Conservation (phyloP, 1,139 yeast species). For the Protomyces inundatus region DNA sequence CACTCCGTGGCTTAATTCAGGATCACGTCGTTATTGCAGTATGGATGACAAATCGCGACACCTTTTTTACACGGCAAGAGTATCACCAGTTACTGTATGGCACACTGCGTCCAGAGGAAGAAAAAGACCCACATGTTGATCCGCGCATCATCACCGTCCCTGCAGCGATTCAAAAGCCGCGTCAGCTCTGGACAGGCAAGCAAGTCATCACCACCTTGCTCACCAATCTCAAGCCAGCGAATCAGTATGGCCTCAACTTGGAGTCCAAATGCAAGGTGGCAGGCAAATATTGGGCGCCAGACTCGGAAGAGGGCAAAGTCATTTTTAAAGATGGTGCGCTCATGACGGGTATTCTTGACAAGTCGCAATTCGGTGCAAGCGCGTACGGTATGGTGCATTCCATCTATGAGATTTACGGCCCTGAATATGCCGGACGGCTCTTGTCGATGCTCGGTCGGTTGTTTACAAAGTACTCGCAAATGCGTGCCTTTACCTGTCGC, state of each 20-base stretch:
- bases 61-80: slow-evolving; percentile 82
- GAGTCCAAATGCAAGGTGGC: slow-evolving; percentile 81
- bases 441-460: slow-evolving; percentile 87
- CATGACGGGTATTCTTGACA: slow-evolving; percentile 87
- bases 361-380: slow-evolving; percentile 97
- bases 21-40: slow-evolving; percentile 99
- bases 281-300: slow-evolving; percentile 89
- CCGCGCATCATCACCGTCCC: slow-evolving; percentile 69
- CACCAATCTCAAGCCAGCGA: slow-evolving; percentile 34
- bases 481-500: slow-evolving; percentile 97
- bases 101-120: slow-evolving; percentile 91
- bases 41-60: slow-evolving; percentile 90
- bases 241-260: slow-evolving; percentile 86
- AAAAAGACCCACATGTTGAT: slow-evolving; percentile 38
- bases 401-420: slow-evolving; percentile 90
- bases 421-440: slow-evolving; percentile 81
- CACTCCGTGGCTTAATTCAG: slow-evolving; percentile 97
- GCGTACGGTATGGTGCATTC: slow-evolving; percentile 96
- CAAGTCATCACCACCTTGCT: slow-evolving; percentile 89
- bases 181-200: slow-evolving; percentile 97
- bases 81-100: slow-evolving; percentile 94
- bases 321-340: slow-evolving; percentile 81
- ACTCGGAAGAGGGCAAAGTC: slow-evolving; percentile 79
- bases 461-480: slow-evolving; percentile 88
- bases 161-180: slow-evolving; percentile 83